Conservation (phyloP, 108 stramenopile species). For the Nitzschia palea region DNA sequence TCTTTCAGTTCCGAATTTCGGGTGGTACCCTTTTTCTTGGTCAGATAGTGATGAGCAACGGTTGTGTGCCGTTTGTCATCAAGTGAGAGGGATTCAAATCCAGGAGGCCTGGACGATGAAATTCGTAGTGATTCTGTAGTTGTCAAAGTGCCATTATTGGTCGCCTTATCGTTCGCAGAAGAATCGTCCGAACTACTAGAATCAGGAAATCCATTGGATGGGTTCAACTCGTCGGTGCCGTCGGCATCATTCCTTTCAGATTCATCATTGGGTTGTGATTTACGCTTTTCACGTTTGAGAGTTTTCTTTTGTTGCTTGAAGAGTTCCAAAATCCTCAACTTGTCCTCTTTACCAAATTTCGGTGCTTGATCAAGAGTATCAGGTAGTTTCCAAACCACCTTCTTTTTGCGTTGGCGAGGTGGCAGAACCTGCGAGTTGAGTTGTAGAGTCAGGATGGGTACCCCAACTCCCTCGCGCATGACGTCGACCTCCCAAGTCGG, state of each 20-base stretch:
- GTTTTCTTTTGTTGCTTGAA: constrained; percentile 79
- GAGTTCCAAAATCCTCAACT: constrained; percentile 68
- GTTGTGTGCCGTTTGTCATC: too few relatives aligned
- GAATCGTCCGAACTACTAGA: too few relatives aligned
- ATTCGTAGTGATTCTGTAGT: too few relatives aligned
- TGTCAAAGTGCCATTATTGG: too few relatives aligned
- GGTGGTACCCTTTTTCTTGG: background rate
- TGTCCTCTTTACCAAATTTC: constrained; percentile 73
- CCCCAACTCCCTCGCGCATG: constrained; percentile 61
- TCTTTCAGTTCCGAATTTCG: background rate
- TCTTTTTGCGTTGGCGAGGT: constrained; percentile 68
- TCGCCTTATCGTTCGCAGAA: too few relatives aligned
- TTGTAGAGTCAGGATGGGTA: constrained; percentile 56
- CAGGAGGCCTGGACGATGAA: too few relatives aligned
- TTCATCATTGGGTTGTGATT: constrained; percentile 9
- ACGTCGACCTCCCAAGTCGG: constrained; percentile 79
- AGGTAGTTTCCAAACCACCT: constrained; percentile 74
- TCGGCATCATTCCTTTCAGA: too few relatives aligned
- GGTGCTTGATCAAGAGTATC: constrained; percentile 38
- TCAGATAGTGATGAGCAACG: background rate
- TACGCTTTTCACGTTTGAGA: constrained; percentile 25
- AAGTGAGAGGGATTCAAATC: too few relatives aligned
- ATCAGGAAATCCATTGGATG: too few relatives aligned
- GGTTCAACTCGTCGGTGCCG: too few relatives aligned
- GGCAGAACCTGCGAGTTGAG: constrained; percentile 57